Evolutionary conservation across 31 red algal genomes (phyloP).

Genomic region (Odonthalia washingtoniensis): DNA sequence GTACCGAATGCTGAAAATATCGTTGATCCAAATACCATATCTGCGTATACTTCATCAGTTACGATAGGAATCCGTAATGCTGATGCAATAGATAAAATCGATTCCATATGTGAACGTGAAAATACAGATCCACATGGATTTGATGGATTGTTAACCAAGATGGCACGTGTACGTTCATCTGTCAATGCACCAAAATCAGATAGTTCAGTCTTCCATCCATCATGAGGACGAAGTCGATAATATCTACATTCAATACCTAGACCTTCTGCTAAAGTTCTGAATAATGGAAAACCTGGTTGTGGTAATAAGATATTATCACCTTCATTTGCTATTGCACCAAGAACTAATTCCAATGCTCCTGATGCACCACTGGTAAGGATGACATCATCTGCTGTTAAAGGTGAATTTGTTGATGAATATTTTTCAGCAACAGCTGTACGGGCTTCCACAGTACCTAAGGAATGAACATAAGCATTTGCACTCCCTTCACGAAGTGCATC

Average conservation of each 20-base stretch:
- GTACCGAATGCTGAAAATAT: slow-evolving; percentile 70
- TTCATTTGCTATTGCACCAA: slow-evolving; percentile 82
- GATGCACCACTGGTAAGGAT: slow-evolving; percentile 85
- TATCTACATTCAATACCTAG: slow-evolving; percentile 73
- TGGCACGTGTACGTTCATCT: slow-evolving; percentile 74
- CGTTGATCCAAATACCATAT: slow-evolving; percentile 78
- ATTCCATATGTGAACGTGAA: slow-evolving; percentile 70
- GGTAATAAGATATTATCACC: slow-evolving; percentile 93
- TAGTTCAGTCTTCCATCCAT: slow-evolving; percentile 81
- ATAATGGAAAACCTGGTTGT: slow-evolving; percentile 92
- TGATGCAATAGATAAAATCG: slow-evolving; percentile 62
- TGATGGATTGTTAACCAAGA: slow-evolving; percentile 97
- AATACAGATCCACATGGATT: slow-evolving; percentile 97
- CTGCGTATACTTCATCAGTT: slow-evolving; percentile 99
- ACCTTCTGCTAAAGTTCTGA: slow-evolving; percentile 79
- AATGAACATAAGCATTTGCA: slow-evolving; percentile 81
- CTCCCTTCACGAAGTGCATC: slow-evolving; percentile 46
- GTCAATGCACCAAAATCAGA: slow-evolving; percentile 45
- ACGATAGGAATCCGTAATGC: slow-evolving; percentile 83
- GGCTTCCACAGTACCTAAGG: slow-evolving; percentile 74
- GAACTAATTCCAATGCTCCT: slow-evolving; percentile 88
- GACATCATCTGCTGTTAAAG: slow-evolving; percentile 73
- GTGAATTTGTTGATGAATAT: slow-evolving; percentile 45
- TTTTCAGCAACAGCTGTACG: slow-evolving; percentile 77
- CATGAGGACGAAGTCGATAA: slow-evolving; percentile 78